These are phyloP conservation scores for Metschnikowia borealis DNA, from an alignment of 805 yeast genomes.

Conservation along the genomic window DNA sequence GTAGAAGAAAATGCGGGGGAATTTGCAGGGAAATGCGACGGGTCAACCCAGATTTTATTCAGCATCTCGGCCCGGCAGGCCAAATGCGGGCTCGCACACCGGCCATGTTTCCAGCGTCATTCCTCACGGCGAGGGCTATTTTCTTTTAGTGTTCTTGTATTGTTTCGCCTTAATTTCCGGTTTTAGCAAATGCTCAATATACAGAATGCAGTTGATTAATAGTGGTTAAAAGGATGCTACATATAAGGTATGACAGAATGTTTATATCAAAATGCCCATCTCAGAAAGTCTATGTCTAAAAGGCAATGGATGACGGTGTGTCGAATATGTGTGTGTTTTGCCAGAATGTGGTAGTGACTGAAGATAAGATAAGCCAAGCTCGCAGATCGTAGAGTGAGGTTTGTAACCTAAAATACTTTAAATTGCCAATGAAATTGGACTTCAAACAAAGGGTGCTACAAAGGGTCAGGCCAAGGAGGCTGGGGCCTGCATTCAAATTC, in stretches of 20 bases:
- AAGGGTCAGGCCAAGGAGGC: neutral
- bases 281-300: too few species aligned
- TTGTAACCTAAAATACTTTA: too few species aligned
- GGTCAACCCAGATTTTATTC: neutral
- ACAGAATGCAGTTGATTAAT: too few species aligned
- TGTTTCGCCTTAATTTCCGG: neutral
- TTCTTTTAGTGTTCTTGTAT: neutral
- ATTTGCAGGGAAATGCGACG: neutral
- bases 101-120: neutral
- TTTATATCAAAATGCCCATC: too few species aligned
- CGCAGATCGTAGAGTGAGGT: neutral
- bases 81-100: conserved; percentile 1
- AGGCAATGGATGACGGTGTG: neutral
- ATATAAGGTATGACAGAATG: too few species aligned
- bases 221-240: too few species aligned
- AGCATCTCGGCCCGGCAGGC: neutral
- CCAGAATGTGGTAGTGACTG: neutral
- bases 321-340: too few species aligned
- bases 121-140: neutral
- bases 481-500: too few species aligned
- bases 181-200: neutral
- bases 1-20: conserved; percentile 7
- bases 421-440: neutral
- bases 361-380: neutral
- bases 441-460: neutral